phyloP scores from a whole-genome alignment of 2,329 filamentous ascomycete species.

The Alternaria sp. region DNA sequence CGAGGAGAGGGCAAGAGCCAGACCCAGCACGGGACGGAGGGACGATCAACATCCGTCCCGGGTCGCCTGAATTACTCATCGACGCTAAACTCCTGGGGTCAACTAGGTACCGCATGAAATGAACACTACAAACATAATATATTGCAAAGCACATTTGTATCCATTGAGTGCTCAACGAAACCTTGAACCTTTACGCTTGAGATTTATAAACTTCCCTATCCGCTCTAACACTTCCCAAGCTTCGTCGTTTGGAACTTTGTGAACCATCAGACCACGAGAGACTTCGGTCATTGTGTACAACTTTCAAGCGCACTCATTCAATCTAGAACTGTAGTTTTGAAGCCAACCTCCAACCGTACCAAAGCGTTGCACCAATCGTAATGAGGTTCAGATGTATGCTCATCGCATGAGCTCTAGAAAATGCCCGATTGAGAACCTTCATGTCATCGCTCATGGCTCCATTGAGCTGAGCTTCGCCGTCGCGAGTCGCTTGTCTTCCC shows the following conservation, averaged over 20 bases:
- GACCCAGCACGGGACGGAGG: conserved; percentile 12
- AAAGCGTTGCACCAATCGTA: conserved; percentile 40
- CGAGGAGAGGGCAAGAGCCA: not conserved
- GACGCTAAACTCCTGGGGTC: not conserved
- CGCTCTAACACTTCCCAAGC: no score
- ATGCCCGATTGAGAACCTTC: conserved; percentile 39
- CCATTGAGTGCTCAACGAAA: no score
- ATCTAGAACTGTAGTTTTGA: not conserved
- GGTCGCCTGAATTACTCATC: conserved; percentile 1
- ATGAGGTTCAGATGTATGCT: conserved; percentile 53
- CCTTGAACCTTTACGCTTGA: no score
- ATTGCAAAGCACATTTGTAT: no score
- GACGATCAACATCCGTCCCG: conserved; percentile 5
- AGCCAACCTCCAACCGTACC: conserved; percentile 22
- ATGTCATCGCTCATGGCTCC: conserved; percentile 19
- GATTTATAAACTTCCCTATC: no score
- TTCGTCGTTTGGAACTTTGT: no score
- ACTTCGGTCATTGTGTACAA: not conserved
- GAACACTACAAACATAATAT: no score
- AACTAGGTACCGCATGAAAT: no score
- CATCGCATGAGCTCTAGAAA: conserved; percentile 51
- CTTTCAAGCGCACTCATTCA: not conserved
- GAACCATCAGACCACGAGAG: not conserved
- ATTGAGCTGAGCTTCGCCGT: conserved; percentile 6
- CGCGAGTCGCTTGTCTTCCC: conserved; percentile 20